A percentile compares a stretch with the other conserved stretches of the same genome.
Evolutionary conservation across 1,139 yeast genomes (phyloP).

Genomic region (Candida albicans): DNA sequence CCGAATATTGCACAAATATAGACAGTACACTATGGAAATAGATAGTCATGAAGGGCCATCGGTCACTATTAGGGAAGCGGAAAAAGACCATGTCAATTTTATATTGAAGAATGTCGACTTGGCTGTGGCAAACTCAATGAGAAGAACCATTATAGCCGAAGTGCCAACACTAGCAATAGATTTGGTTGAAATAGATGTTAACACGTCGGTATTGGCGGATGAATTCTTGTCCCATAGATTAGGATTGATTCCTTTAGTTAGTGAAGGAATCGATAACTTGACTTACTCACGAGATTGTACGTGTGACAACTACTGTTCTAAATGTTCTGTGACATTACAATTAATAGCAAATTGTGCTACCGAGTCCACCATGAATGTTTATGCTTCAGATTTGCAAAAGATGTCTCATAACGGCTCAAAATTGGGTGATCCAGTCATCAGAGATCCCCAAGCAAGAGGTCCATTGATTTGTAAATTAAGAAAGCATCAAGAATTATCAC

Average conservation of each 20-base stretch:
- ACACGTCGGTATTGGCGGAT: conserved; percentile 94
- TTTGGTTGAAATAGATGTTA: conserved; percentile 88
- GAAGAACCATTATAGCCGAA: conserved; percentile 93
- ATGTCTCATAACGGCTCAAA: conserved; percentile 42
- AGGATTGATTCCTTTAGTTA: conserved; percentile 86
- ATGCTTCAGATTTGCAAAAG: conserved; percentile 77
- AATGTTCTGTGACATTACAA: conserved; percentile 86
- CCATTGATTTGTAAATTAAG: conserved; percentile 87
- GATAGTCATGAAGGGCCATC: conserved; percentile 58
- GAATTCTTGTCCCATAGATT: conserved; percentile 92
- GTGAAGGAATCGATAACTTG: conserved; percentile 77
- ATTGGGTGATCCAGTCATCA: conserved; percentile 81
- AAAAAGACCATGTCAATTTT: conserved; percentile 85
- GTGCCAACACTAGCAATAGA: conserved; percentile 96
- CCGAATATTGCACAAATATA: background rate
- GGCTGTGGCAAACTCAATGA: conserved; percentile 86
- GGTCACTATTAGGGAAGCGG: conserved; percentile 85
- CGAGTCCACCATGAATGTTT: conserved; percentile 86
- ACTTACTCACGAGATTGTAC: conserved; percentile 92
- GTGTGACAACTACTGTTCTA: conserved; percentile 95
- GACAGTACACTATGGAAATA: conserved; percentile 32
- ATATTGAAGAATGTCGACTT: conserved; percentile 85
- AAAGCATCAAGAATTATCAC: conserved; percentile 85
- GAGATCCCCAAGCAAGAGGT: conserved; percentile 77
- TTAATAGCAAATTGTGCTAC: conserved; percentile 85